Conservation (phyloP, 176 grass and related monocot genomes). For the Aegilops tauschii region DNA sequence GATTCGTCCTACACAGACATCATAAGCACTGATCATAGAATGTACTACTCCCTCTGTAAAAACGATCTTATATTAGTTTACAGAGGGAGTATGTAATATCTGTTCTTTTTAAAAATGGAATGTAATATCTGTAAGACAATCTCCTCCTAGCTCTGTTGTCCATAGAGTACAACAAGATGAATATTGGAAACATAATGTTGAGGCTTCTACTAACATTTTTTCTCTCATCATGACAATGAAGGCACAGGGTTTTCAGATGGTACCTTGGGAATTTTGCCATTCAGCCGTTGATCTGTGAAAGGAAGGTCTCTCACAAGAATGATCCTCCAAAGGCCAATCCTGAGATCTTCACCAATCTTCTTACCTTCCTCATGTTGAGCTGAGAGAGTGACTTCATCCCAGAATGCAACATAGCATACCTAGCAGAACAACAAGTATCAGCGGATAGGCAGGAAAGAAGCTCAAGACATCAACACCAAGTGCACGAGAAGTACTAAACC, state of each 20-base stretch:
- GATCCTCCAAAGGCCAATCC: constrained; percentile 79
- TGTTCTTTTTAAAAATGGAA: not conserved
- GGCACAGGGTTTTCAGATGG: not conserved
- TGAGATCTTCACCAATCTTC: constrained; percentile 56
- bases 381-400: constrained; percentile 74
- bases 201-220: not conserved
- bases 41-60: no score
- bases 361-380: constrained; percentile 74
- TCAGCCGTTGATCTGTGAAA: constrained; percentile 88
- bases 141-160: not conserved
- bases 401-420: constrained; percentile 97
- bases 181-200: not conserved
- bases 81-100: no score
- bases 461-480: not conserved
- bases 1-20: not conserved
- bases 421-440: constrained; percentile 17
- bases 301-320: constrained; percentile 78
- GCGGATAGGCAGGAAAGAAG: constrained; percentile 15
- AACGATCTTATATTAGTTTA: no score
- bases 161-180: not conserved
- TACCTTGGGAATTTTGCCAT: constrained; percentile 99
- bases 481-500: constrained; percentile 31
- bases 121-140: not conserved
- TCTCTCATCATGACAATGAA: not conserved
- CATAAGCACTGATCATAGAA: not conserved